A percentile compares a stretch with the other conserved stretches of the same genome.
Evolutionary conservation across 768 basidiomycete genomes (phyloP).

Genomic region (Glaciozyma martinii): DNA sequence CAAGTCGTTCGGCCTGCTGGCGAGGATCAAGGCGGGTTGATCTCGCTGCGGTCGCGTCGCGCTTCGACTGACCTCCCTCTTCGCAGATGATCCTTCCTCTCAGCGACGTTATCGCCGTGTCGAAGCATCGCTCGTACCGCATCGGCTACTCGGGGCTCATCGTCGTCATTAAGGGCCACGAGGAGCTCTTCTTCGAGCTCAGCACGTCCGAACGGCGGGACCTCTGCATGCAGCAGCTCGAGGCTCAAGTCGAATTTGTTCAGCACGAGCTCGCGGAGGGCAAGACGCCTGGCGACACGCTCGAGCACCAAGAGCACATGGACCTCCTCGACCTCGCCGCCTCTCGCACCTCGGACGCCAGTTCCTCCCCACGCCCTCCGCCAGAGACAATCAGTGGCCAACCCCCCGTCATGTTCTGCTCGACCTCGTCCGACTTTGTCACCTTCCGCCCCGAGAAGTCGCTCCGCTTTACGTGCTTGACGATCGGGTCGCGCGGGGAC

Average conservation of each 20-base stretch:
- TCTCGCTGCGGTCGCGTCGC: neutral
- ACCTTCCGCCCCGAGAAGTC: conserved; percentile 86
- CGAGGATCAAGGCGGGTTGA: conserved; percentile 65
- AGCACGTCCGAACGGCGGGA: conserved; percentile 66
- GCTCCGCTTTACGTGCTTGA: conserved; percentile 84
- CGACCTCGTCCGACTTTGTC: conserved; percentile 88
- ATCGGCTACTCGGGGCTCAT: conserved; percentile 85
- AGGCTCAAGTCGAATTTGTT: conserved; percentile 69
- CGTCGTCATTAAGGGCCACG: conserved; percentile 86
- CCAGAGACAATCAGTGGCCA: conserved; percentile 22
- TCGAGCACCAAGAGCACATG: conserved; percentile 60
- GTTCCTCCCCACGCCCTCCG: conserved; percentile 23
- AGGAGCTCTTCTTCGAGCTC: conserved; percentile 97
- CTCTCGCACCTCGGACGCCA: neutral
- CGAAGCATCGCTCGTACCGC: conserved; percentile 75
- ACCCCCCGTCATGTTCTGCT: conserved; percentile 84
- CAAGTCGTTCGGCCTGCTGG: conserved; percentile 71
- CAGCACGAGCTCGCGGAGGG: conserved; percentile 46
- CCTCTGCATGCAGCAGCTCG: conserved; percentile 64
- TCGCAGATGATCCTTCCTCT: conserved; percentile 88
- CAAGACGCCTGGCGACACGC: conserved; percentile 41
- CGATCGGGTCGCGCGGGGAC: conserved; percentile 92
- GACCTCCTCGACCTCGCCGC: conserved; percentile 78
- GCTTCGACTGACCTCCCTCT: conserved; percentile 3
- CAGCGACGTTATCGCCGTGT: conserved; percentile 71